These are phyloP conservation scores for Basidiobolus meristosporus DNA, from an alignment of 371 early-diverging fungal genomes.

Conservation along the genomic window DNA sequence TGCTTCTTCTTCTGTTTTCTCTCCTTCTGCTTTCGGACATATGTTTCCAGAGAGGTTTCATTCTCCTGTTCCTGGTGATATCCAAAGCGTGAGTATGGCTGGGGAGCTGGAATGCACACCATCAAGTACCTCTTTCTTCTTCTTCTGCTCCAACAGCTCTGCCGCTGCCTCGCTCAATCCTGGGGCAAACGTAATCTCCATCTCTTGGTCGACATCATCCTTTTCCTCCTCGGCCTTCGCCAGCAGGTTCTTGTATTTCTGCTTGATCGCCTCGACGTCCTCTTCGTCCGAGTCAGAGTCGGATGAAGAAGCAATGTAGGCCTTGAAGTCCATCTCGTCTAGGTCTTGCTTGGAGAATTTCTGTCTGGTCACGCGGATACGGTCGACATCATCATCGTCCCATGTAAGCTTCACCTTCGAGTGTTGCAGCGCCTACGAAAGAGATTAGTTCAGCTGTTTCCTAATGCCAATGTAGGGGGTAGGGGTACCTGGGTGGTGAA, in stretches of 20 bases:
- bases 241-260: constrained; percentile 47
- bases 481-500: constrained; percentile 51
- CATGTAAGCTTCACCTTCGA: constrained; percentile 88
- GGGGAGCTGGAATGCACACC: not conserved
- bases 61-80: constrained; percentile 17
- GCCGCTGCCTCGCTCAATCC: constrained; percentile 63
- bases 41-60: constrained; percentile 69
- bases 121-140: constrained; percentile 13
- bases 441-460: not conserved
- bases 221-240: constrained; percentile 7
- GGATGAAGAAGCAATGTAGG: constrained; percentile 64
- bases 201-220: constrained; percentile 37
- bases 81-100: not conserved
- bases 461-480: not conserved
- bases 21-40: constrained; percentile 71
- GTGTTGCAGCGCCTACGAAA: constrained; percentile 61
- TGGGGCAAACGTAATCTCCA: constrained; percentile 93
- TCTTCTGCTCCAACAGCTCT: constrained; percentile 26
- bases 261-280: constrained; percentile 26
- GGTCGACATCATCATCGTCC: constrained; percentile 88
- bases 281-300: constrained; percentile 41
- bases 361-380: constrained; percentile 54
- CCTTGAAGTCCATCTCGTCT: constrained; percentile 78
- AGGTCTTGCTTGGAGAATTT: constrained; percentile 75
- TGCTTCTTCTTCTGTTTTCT: constrained; percentile 25